phyloP scores from a whole-genome alignment of 805 yeast species.

The Lipomyces mesembrius region DNA sequence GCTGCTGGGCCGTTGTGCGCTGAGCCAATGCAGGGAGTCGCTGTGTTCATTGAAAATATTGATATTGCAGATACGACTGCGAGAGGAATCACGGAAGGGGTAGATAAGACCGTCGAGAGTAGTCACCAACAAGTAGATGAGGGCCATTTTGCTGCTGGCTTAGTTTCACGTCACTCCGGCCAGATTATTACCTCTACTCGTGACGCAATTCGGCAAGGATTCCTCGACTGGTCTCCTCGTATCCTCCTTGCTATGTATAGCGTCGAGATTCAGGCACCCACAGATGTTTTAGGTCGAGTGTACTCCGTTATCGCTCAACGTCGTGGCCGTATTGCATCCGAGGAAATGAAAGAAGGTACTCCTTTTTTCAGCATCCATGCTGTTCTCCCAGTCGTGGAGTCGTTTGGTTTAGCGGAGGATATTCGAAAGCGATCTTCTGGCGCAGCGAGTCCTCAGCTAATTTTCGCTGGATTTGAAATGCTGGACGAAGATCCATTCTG shows the following conservation, averaged over 20 bases:
- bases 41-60: constrained; percentile 56
- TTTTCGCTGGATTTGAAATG: constrained; percentile 84
- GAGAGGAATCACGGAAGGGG: constrained; percentile 9
- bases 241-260: constrained; percentile 89
- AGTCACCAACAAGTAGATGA: constrained; percentile 20
- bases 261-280: constrained; percentile 92
- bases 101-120: constrained; percentile 27
- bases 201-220: constrained; percentile 69
- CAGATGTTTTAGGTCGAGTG: constrained; percentile 93
- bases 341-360: constrained; percentile 98
- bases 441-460: constrained; percentile 94
- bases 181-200: constrained; percentile 73
- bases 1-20: constrained; percentile 85
- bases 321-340: constrained; percentile 82
- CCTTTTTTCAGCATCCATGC: constrained; percentile 91
- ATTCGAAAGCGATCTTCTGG: constrained; percentile 92
- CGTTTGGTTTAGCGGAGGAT: constrained; percentile 96
- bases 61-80: constrained; percentile 38
- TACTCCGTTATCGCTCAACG: constrained; percentile 91
- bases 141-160: constrained; percentile 31
- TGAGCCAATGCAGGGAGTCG: constrained; percentile 85
- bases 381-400: constrained; percentile 87
- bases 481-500: constrained; percentile 95
- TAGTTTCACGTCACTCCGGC: constrained; percentile 62
- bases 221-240: constrained; percentile 85